Base-by-base conservation (phyloP, 176 grass and related monocot species). In the Bolboschoenus planiculmis region DNA sequence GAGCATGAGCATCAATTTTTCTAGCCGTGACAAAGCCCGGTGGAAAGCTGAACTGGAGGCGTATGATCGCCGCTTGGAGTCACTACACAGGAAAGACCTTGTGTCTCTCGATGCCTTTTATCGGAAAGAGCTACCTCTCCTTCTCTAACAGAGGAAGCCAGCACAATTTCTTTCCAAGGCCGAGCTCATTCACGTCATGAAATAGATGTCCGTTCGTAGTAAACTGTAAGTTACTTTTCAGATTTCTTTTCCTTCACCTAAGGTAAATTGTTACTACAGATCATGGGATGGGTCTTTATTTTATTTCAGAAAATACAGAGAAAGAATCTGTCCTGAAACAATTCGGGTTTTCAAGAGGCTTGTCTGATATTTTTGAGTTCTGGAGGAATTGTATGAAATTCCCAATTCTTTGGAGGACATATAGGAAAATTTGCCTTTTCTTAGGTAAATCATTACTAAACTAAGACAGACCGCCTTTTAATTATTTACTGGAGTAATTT, bases 161-260 rank as follows among this genome's bases (percentile, higher is more conserved):
- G n/a, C 78, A 85, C 24, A 87, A 92, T 30, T 97, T 71, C 79
- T 51, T 97, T 74, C 85, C 90, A 90, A 91, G 78, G 20, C 87
- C 18, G 95, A 97, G 78, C 95, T 97, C 50, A 67, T 42, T 83
- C 84, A 87, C 66, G 84, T 94, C 92, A 85, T 97, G 81, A 85
- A 92, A 85, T 97, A 92, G 95, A 97, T 94, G 88, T 92, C 94
- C 87, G 85, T 87, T 14, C 87, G 95, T 58, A 88, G 95, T 3
- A 94, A 97, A 87, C 94, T 88, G 95, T 94, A 33, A 1, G 34
- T 48, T 37, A 10, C 31, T 5, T 34, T 48, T 10, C 66, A 44
- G 2, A 21, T 73, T 21, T 39, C 10, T 56, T 37, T n/a, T 30
- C 24, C 0, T 60, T 60, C 27, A 37, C n/a, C n/a, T 24, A 57